Conservation (phyloP, 495 filamentous ascomycete species). For the Cercophora newfieldiana region DNA sequence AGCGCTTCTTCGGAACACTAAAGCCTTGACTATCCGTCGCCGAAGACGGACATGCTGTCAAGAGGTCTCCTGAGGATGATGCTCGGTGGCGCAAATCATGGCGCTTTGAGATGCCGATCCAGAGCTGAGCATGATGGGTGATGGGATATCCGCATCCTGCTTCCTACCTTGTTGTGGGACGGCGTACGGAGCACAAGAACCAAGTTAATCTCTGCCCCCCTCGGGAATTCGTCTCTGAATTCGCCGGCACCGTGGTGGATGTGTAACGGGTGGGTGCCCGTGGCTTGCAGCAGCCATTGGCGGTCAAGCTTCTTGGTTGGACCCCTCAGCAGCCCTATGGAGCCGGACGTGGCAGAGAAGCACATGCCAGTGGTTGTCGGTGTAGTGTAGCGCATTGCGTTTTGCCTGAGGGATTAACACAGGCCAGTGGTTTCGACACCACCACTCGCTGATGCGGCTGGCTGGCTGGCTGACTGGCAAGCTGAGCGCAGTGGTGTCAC, state of each 20-base stretch:
- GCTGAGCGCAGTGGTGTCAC: not conserved
- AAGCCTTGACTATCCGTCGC: constrained; percentile 8
- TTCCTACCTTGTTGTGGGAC: no score
- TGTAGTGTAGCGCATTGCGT: not conserved
- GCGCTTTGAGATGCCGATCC: not conserved
- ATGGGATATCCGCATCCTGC: no score
- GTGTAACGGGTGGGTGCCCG: not conserved
- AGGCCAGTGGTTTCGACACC: constrained; percentile 3
- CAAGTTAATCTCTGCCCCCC: not conserved
- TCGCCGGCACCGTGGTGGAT: not conserved
- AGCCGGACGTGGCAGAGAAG: not conserved
- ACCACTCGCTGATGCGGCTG: not conserved
- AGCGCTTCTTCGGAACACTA: not conserved
- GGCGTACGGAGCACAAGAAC: not conserved
- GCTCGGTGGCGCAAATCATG: not conserved
- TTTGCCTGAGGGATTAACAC: constrained; percentile 17
- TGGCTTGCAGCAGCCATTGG: not conserved
- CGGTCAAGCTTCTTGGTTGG: not conserved
- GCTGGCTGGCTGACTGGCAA: not conserved
- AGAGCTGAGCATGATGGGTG: no score
- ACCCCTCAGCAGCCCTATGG: not conserved
- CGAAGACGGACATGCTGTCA: constrained; percentile 2
- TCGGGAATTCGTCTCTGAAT: not conserved
- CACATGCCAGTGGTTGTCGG: not conserved
- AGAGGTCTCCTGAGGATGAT: not conserved